Conservation (phyloP, 1,284 basidiomycete species). For the Trichosporon sp. region DNA sequence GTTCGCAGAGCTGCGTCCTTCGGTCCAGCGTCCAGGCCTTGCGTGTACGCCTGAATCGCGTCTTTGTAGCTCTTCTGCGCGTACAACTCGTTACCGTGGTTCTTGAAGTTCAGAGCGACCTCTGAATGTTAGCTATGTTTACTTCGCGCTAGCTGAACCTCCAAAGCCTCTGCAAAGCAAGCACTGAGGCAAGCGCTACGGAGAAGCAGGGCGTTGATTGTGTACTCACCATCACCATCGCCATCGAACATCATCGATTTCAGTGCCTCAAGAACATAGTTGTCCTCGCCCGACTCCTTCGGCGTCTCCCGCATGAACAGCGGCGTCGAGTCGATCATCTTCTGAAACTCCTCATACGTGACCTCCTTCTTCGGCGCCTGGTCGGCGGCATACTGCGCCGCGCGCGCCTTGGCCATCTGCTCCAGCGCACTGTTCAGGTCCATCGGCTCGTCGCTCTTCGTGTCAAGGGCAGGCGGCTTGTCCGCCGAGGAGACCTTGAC, state of each 20-base stretch:
- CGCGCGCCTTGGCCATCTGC: slow-evolving; percentile 16
- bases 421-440: slow-evolving; percentile 13
- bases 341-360: slow-evolving; percentile 33
- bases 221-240: slow-evolving; percentile 76
- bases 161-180: too few species aligned
- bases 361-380: slow-evolving; percentile 28
- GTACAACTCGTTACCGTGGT: slow-evolving; percentile 93
- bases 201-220: neutral
- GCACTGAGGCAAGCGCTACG: too few species aligned
- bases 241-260: slow-evolving; percentile 84
- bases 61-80: slow-evolving; percentile 78
- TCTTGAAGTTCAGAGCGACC: slow-evolving; percentile 84
- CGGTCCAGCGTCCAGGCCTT: slow-evolving; percentile 78
- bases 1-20: slow-evolving; percentile 60
- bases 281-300: slow-evolving; percentile 56
- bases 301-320: slow-evolving; percentile 91
- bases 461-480: neutral
- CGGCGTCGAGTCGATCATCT: slow-evolving; percentile 53
- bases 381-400: slow-evolving; percentile 8
- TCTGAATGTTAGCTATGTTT: slow-evolving; percentile 53
- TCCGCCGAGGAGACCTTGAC: neutral
- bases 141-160: too few species aligned
- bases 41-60: slow-evolving; percentile 81
- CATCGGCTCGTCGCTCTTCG: slow-evolving; percentile 12
- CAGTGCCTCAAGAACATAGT: slow-evolving; percentile 70